phyloP scores from a whole-genome alignment of 371 early-diverging fungal genomes.

The Mucor velutinosus region DNA sequence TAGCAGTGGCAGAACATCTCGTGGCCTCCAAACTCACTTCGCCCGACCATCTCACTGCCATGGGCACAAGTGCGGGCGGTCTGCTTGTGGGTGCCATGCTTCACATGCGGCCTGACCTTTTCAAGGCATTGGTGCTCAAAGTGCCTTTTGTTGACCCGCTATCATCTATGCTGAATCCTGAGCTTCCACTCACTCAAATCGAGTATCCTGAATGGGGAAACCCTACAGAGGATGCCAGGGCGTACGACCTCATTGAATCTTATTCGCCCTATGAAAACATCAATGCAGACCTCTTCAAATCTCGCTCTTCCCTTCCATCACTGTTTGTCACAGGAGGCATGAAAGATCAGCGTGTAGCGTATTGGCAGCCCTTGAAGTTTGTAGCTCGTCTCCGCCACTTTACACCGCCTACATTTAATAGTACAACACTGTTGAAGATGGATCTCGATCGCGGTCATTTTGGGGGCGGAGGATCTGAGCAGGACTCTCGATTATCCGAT shows the following conservation, averaged over 20 bases:
- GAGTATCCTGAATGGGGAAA: slow-evolving; percentile 91
- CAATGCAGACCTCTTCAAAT: slow-evolving; percentile 7
- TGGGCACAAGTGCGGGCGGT: slow-evolving; percentile 84
- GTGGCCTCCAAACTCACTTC: slow-evolving; percentile 55
- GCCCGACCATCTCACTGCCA: slow-evolving; percentile 58
- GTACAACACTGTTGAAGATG: slow-evolving; percentile 33
- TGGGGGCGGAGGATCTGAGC: slow-evolving; percentile 51
- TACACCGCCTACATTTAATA: slow-evolving; percentile 15
- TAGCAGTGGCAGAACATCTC: slow-evolving; percentile 67
- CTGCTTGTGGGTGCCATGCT: slow-evolving; percentile 69
- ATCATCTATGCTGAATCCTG: slow-evolving; percentile 75
- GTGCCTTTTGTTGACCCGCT: slow-evolving; percentile 89
- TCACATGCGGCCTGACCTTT: slow-evolving; percentile 75
- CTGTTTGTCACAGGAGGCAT: slow-evolving; percentile 77
- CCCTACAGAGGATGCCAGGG: slow-evolving; percentile 52
- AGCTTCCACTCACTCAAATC: slow-evolving; percentile 74
- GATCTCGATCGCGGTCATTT: slow-evolving; percentile 60
- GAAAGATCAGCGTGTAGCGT: slow-evolving; percentile 77
- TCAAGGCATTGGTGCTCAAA: slow-evolving; percentile 76
- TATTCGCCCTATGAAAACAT: slow-evolving; percentile 86
- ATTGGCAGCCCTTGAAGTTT: slow-evolving; percentile 79
- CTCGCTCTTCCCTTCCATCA: slow-evolving; percentile 48
- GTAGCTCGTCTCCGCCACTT: slow-evolving; percentile 57
- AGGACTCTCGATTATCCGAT: slow-evolving; percentile 47
- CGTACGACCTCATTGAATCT: slow-evolving; percentile 60